Conservation (phyloP, 1,139 yeast genomes). For the Maudiozyma humilis region DNA sequence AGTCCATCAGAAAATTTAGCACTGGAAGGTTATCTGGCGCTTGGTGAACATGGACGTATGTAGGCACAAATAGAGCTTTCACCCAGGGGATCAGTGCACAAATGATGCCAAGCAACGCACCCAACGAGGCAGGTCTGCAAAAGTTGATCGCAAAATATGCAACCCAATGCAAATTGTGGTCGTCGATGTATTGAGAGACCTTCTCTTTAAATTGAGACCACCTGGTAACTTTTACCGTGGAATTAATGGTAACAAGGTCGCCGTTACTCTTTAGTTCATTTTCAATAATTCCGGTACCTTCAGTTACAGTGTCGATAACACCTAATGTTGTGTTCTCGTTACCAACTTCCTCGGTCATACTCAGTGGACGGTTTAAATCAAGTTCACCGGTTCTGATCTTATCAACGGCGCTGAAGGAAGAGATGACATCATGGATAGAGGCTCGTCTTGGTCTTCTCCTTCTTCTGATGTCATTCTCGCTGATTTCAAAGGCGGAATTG, state of each 20-base stretch:
- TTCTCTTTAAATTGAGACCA: slow-evolving; percentile 3
- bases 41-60: slow-evolving; percentile 37
- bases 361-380: slow-evolving; percentile 24
- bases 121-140: slow-evolving; percentile 47
- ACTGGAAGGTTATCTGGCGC: slow-evolving; percentile 84
- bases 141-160: slow-evolving; percentile 39
- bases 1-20: slow-evolving; percentile 71
- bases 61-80: slow-evolving; percentile 53
- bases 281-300: slow-evolving; percentile 1
- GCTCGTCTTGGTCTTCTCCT: slow-evolving; percentile 27
- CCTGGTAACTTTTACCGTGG: neutral
- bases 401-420: slow-evolving; percentile 46
- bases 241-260: neutral
- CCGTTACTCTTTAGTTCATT: slow-evolving; percentile 3
- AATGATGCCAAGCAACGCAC: slow-evolving; percentile 45
- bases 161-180: slow-evolving; percentile 22
- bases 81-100: slow-evolving; percentile 66
- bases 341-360: slow-evolving; percentile 26
- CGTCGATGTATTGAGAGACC: slow-evolving; percentile 10
- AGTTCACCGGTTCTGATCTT: slow-evolving; percentile 24
- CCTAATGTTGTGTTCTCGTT: slow-evolving; percentile 15
- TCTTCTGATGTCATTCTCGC: neutral
- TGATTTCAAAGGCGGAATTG: neutral
- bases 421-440: slow-evolving; percentile 47
- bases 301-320: slow-evolving; percentile 3